These are phyloP conservation scores for Amanita polypyramis DNA, from an alignment of 768 basidiomycete genomes.

Conservation along the genomic window DNA sequence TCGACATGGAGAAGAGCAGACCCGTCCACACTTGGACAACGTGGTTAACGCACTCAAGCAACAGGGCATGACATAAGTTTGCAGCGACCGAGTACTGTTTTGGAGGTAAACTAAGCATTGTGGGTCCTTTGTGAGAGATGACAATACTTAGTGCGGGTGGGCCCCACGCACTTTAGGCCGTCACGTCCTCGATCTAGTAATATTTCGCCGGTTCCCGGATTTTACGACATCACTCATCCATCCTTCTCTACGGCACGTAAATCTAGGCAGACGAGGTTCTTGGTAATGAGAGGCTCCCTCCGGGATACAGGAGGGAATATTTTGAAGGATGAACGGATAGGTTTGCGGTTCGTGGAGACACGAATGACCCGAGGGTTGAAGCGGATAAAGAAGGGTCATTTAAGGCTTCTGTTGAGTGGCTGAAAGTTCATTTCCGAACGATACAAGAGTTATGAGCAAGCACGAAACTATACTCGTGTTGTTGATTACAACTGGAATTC, in stretches of 20 bases:
- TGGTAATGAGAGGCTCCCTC: slow-evolving; percentile 31
- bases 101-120: slow-evolving; percentile 35
- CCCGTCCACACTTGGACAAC: slow-evolving; percentile 42
- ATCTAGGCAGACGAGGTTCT: slow-evolving; percentile 39
- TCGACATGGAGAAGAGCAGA: slow-evolving; percentile 26
- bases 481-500: too few relatives aligned
- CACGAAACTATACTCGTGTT: too few relatives aligned
- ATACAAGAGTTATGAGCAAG: too few relatives aligned
- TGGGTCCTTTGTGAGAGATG: not conserved
- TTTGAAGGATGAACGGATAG: slow-evolving; percentile 42
- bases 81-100: slow-evolving; percentile 63
- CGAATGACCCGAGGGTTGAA: slow-evolving; percentile 39
- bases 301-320: slow-evolving; percentile 40
- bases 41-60: slow-evolving; percentile 47
- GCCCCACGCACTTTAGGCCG: slow-evolving; percentile 28
- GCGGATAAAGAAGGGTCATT: slow-evolving; percentile 57
- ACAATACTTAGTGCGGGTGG: too few relatives aligned
- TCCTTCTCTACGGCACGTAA: slow-evolving; percentile 38
- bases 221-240: slow-evolving; percentile 48
- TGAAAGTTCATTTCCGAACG: slow-evolving; percentile 15
- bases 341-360: slow-evolving; percentile 41
- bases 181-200: slow-evolving; percentile 52
- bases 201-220: slow-evolving; percentile 39
- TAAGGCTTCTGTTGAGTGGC: slow-evolving; percentile 45
- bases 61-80: slow-evolving; percentile 45